Base-by-base conservation (phyloP, 2,329 filamentous ascomycete species). In the Exophiala viscosa region DNA sequence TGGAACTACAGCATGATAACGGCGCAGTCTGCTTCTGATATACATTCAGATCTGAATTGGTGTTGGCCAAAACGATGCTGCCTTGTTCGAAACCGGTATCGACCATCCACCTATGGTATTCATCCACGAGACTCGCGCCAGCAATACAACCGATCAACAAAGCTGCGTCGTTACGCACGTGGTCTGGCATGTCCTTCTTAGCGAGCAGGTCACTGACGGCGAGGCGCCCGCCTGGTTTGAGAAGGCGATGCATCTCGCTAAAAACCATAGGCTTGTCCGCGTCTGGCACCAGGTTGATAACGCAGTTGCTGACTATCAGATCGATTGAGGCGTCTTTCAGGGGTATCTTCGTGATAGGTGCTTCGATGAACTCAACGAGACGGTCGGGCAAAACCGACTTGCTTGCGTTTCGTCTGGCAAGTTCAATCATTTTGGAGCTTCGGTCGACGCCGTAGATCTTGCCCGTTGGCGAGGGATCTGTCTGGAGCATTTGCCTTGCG, bases 261-360 rank as follows among this genome's bases (percentile, higher is more conserved):
- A 86, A 85, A 0, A 76, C 80, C 0, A 69, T 54, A 5, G 68
- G 72, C 62, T 83, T 84, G 8, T 84, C 78, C 0, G 55, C 51
- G 7, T 67, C 63, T 0, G 79, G 80, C 1, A 84, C 77, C 0
- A 84, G 76, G 58, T 84, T 84, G 54, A 85, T 68, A 20, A 83
- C 81, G 54, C 82, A 86, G 66, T 86, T 86, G 57, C 76, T 80
- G 57, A 85, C 82, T 51, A 86, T 75, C 60, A 77, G 78, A 65
- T 84, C 73, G 14, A 73, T 77, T 13, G 63, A 75, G 7, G 55
- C 61, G 8, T 66, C 58, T 1, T 68, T 62, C 0, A 84, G 66
- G 9, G 45, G 32, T 15, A 83, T 75, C 3, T 67, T 59, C 0
- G 77, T 82, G 61, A 85, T 83, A 14, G 61, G 62, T 2, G 72